Evolutionary conservation across 106 monocot species (phyloP), one percentile per base, ranked within the genome.

Genomic region (Acanthochlamys bracteata): DNA sequence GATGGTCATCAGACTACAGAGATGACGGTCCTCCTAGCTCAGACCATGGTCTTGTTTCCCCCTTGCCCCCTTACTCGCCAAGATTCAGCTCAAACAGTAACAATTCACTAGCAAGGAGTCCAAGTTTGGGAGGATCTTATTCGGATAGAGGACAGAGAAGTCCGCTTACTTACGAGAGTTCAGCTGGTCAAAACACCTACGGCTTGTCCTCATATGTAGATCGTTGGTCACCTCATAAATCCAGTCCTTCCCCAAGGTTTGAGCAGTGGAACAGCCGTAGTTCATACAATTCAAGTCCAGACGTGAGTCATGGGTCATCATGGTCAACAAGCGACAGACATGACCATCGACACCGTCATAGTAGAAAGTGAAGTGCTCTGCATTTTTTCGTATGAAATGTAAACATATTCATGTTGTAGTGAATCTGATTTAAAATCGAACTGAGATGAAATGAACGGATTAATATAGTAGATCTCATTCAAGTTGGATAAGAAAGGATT

Each of bases 61-160:
- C 57, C 19, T 41, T 41, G 43, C 60, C 66, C 11, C 39, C 40
- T 7, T 74, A 84, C 56, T 79, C 84, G 11, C 66, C 79, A 10
- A 75, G 93, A 47, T 82, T 84, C 46, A 63, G 68, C 43, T 52
- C 81, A 49, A 82, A 86, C 39, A 78, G 82, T 39, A 70, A 76
- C 39, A 59, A 67, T 46, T 60, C 59, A 24, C 53, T 27, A 25
- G 55, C 67, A 11, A 69, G 64, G 45, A 85, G 78, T 11, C 85
- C 82, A 8, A 67, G 17, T 59, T 53, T 80, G 20, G 70, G 77
- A 15, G 79, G 89, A 57, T 90, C 84, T 42, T 63, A 69, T 20
- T 79, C 86, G 4, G 94, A 90, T 11, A 73, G 77, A 58, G 76
- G 79, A 11, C 74, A 84, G 78, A 64, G 55, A 55, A 75, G 66